Evolutionary conservation across 768 basidiomycete species (phyloP).

Genomic region (Russula brevipes): DNA sequence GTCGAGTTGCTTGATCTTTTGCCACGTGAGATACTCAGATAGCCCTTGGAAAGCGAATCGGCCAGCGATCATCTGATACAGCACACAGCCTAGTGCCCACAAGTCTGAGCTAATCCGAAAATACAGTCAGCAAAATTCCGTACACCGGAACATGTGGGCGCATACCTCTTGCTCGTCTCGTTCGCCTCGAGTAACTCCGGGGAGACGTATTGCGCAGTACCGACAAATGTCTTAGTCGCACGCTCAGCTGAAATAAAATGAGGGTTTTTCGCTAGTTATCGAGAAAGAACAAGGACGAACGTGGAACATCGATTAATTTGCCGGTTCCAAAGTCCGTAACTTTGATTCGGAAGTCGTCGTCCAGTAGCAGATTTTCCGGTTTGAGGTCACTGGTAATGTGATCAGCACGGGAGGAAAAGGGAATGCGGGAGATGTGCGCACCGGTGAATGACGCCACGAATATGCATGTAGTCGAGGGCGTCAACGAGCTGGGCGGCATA

Average conservation of each 20-base stretch:
- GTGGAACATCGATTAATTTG: conserved; percentile 56
- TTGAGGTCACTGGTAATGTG: conserved; percentile 56
- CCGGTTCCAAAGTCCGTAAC: conserved; percentile 98
- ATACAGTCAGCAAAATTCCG: neutral
- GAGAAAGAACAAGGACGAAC: conserved; percentile 38
- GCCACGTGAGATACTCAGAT: conserved; percentile 92
- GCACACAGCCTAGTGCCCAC: conserved; percentile 92
- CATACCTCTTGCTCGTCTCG: conserved; percentile 73
- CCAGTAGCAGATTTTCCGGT: conserved; percentile 88
- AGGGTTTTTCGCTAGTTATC: conserved; percentile 26
- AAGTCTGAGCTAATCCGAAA: conserved; percentile 66
- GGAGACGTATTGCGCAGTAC: conserved; percentile 85
- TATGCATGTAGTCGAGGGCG: conserved; percentile 86
- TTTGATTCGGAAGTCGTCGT: conserved; percentile 79
- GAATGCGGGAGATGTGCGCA: conserved; percentile 28
- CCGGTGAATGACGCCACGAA: conserved; percentile 86
- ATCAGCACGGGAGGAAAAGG: conserved; percentile 8
- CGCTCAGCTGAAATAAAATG: conserved; percentile 39
- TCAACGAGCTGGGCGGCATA: conserved; percentile 90
- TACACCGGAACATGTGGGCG: neutral
- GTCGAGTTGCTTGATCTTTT: conserved; percentile 85
- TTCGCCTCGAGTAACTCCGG: conserved; percentile 76
- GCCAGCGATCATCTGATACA: conserved; percentile 91
- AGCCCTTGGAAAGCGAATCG: conserved; percentile 86
- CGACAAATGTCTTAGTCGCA: conserved; percentile 69